These are phyloP conservation scores for Phoma herbarum DNA, from an alignment of 2,329 filamentous ascomycete species.

Conservation along the genomic window DNA sequence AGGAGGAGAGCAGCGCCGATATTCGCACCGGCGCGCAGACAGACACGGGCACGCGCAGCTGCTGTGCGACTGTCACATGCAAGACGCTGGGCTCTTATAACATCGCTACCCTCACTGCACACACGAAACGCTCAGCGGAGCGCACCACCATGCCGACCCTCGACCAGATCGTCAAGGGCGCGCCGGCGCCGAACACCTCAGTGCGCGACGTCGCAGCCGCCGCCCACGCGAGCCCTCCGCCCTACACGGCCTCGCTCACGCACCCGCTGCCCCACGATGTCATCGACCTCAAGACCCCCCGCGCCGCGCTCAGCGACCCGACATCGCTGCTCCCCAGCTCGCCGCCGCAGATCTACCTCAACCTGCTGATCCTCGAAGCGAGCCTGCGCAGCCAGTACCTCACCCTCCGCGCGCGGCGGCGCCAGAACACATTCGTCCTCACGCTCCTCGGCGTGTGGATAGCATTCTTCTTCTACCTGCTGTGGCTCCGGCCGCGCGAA, in stretches of 20 bases:
- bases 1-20: constrained; percentile 2
- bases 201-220: constrained; percentile 52
- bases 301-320: constrained; percentile 67
- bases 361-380: constrained; percentile 94
- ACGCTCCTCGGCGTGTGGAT: constrained; percentile 83
- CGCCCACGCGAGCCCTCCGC: constrained; percentile 29
- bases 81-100: constrained; percentile 12
- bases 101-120: background rate
- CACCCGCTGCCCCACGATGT: constrained; percentile 37
- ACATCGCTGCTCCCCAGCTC: constrained; percentile 85
- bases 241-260: constrained; percentile 9
- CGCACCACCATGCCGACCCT: constrained; percentile 52
- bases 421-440: constrained; percentile 93
- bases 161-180: constrained; percentile 93
- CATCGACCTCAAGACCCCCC: constrained; percentile 50
- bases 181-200: constrained; percentile 70
- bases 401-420: constrained; percentile 82
- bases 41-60: constrained; percentile 12
- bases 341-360: constrained; percentile 96
- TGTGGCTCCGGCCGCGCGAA: constrained; percentile 95
- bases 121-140: background rate
- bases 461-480: constrained; percentile 82
- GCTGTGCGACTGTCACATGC: constrained; percentile 19
- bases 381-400: constrained; percentile 93
- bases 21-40: constrained; percentile 4